Percentiles rank a stretch among this genome's conserved stretches.
Evolutionary conservation across 345 rosid genomes (phyloP).

Genomic region (Tarenaya hassleriana): DNA sequence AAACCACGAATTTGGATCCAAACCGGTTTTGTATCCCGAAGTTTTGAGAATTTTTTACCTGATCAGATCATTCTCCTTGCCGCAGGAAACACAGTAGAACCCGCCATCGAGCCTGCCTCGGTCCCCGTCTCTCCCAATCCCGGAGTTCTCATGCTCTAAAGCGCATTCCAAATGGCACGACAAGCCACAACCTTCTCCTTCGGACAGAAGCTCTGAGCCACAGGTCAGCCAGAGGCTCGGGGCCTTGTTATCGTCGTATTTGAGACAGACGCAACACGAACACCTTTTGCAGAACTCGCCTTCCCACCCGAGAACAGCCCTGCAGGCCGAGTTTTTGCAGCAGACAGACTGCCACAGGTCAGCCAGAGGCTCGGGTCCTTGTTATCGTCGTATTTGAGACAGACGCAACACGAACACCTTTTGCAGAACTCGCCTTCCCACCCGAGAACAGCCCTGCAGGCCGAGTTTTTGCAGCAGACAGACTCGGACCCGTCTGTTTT

Average conservation of each 20-base stretch:
- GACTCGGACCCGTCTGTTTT: conserved; percentile 60
- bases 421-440: conserved; percentile 62
- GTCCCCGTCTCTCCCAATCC: conserved; percentile 48
- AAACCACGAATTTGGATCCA: too few species aligned
- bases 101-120: conserved; percentile 58
- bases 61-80: conserved; percentile 77
- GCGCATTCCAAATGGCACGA: conserved; percentile 92
- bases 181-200: conserved; percentile 67
- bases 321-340: too few species aligned
- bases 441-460: conserved; percentile 69
- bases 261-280: conserved; percentile 78
- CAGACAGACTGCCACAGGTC: conserved; percentile 63
- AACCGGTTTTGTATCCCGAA: too few species aligned
- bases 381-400: conserved; percentile 75
- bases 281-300: conserved; percentile 80
- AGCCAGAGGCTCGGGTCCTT: conserved; percentile 97
- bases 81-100: conserved; percentile 63
- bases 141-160: conserved; percentile 54
- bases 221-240: conserved; percentile 91
- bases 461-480: conserved; percentile 70
- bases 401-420: conserved; percentile 89
- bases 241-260: conserved; percentile 89
- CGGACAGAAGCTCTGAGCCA: conserved; percentile 57
- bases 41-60: conserved; percentile 39
- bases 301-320: conserved; percentile 52